phyloP scores from a whole-genome alignment of 805 yeast genomes.

The Kazachstania psychrophila region DNA sequence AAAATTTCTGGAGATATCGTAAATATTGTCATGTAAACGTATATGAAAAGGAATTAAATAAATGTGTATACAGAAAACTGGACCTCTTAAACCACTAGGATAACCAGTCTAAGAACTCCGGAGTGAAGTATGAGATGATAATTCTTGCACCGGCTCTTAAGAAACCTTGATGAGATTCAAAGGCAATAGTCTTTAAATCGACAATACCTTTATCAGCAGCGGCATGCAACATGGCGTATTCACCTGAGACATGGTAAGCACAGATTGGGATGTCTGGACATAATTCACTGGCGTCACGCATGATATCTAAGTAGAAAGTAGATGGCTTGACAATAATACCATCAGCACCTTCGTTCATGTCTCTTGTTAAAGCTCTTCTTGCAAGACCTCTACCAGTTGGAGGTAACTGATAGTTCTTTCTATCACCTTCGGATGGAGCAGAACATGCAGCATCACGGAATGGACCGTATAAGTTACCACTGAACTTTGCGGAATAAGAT shows the following conservation, averaged over 20 bases:
- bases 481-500: slow-evolving; percentile 91
- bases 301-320: slow-evolving; percentile 85
- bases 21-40: no score
- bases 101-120: slow-evolving; percentile 92
- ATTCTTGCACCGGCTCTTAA: slow-evolving; percentile 93
- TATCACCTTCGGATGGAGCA: slow-evolving; percentile 80
- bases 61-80: no score
- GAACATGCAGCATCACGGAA: slow-evolving; percentile 97
- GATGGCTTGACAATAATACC: slow-evolving; percentile 94
- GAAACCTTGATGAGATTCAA: slow-evolving; percentile 84
- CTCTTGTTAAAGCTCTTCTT: slow-evolving; percentile 80
- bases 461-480: slow-evolving; percentile 90
- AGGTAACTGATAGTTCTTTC: slow-evolving; percentile 89
- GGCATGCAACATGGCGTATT: slow-evolving; percentile 95
- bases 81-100: slow-evolving; percentile 1
- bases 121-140: slow-evolving; percentile 87
- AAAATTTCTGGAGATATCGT: no score
- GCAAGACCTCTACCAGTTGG: slow-evolving; percentile 90
- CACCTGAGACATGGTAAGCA: slow-evolving; percentile 95
- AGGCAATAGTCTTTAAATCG: slow-evolving; percentile 67
- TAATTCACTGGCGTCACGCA: slow-evolving; percentile 76
- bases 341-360: slow-evolving; percentile 87
- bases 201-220: slow-evolving; percentile 93
- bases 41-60: no score
- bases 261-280: slow-evolving; percentile 83